These are phyloP conservation scores for Coemansia sp. DNA, from an alignment of 192 early-diverging fungal species.

Conservation along the genomic window DNA sequence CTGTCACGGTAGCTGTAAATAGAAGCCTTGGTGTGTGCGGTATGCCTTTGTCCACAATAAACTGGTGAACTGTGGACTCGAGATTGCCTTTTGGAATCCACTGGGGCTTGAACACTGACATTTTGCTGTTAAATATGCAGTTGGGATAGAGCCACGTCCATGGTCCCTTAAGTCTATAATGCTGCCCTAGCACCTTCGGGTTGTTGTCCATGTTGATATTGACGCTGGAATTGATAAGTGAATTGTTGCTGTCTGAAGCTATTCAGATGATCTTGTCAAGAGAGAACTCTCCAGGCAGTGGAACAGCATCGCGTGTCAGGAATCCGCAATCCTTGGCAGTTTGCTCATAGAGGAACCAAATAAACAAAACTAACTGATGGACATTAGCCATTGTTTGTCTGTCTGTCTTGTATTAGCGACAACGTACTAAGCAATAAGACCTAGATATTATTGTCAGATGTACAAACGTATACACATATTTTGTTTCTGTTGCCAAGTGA, in stretches of 20 bases:
- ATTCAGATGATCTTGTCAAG: background rate
- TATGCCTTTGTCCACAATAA: background rate
- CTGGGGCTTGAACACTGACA: background rate
- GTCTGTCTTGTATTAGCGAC: too few species aligned
- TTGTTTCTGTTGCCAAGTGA: too few species aligned
- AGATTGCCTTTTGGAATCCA: background rate
- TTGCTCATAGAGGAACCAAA: background rate
- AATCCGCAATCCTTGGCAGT: background rate
- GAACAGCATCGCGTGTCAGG: background rate
- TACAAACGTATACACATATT: too few species aligned
- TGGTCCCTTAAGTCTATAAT: background rate
- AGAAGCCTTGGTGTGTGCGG: background rate
- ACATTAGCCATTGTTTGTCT: background rate
- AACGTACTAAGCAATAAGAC: too few species aligned
- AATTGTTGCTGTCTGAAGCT: too few species aligned
- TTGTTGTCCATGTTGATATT: too few species aligned
- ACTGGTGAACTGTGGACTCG: background rate
- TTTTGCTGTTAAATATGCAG: background rate
- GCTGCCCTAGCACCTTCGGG: background rate
- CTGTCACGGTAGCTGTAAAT: background rate
- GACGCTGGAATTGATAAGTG: background rate
- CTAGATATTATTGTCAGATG: too few species aligned
- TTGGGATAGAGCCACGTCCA: slow-evolving; percentile 1
- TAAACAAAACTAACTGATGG: background rate
- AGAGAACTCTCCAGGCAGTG: background rate